Conservation (phyloP, 495 filamentous ascomycete species). For the Penicillium pulvis region DNA sequence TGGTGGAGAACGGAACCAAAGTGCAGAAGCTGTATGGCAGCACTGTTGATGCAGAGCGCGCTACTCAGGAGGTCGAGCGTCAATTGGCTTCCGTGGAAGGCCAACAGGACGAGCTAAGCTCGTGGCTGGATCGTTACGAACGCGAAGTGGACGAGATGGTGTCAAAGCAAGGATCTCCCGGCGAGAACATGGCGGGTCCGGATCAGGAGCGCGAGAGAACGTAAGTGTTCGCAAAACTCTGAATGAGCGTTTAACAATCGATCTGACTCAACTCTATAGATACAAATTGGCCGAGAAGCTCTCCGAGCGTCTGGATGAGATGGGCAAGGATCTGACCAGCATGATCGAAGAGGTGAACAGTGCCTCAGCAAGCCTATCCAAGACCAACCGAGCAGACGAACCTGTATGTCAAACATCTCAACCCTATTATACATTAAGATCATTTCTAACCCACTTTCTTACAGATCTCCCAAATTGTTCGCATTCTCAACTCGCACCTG, state of each 20-base stretch:
- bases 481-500: conserved; percentile 89
- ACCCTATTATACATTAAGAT: not conserved
- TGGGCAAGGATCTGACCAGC: conserved; percentile 84
- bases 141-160: conserved; percentile 85
- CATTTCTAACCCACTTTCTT: conserved; percentile 6
- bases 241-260: not conserved
- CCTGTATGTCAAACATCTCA: conserved; percentile 64
- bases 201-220: conserved; percentile 95
- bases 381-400: conserved; percentile 86
- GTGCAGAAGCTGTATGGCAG: conserved; percentile 84
- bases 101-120: conserved; percentile 84
- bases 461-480: conserved; percentile 89
- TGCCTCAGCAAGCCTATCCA: conserved; percentile 78
- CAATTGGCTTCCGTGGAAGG: conserved; percentile 85
- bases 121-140: conserved; percentile 88
- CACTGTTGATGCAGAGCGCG: conserved; percentile 88
- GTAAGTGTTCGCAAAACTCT: conserved; percentile 37
- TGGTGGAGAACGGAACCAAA: conserved; percentile 90
- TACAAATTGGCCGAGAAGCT: conserved; percentile 91
- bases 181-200: conserved; percentile 76
- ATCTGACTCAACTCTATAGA: conserved; percentile 28
- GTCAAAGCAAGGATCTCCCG: conserved; percentile 63
- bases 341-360: conserved; percentile 99
- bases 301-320: conserved; percentile 81
- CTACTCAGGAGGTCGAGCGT: conserved; percentile 86